A percentile compares a stretch with the other conserved stretches of the same genome.
phyloP scores from a whole-genome alignment of 2,329 filamentous ascomycete genomes.

The Aspergillus fructus region DNA sequence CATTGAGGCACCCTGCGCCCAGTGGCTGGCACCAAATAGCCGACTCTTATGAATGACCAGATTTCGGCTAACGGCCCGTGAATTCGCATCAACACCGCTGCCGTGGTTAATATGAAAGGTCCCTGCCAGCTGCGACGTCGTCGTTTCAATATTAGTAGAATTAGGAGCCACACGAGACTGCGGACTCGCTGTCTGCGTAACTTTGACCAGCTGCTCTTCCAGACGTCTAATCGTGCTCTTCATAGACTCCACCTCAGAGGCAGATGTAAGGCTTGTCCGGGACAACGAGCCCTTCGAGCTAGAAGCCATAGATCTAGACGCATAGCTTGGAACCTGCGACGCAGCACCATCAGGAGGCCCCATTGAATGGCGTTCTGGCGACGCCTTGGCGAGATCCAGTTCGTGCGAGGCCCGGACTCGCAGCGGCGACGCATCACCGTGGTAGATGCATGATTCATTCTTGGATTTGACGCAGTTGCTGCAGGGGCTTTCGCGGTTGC shows the following conservation, averaged over 20 bases:
- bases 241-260: slow-evolving; percentile 39
- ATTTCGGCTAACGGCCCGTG: slow-evolving; percentile 39
- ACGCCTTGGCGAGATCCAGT: background rate
- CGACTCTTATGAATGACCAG: slow-evolving; percentile 53
- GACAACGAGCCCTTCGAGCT: slow-evolving; percentile 22
- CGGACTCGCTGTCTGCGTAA: slow-evolving; percentile 16
- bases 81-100: slow-evolving; percentile 29
- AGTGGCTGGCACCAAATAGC: slow-evolving; percentile 57
- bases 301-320: slow-evolving; percentile 10
- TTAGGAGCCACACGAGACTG: slow-evolving; percentile 19
- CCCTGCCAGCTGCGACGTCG: slow-evolving; percentile 41
- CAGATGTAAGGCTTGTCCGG: slow-evolving; percentile 21
- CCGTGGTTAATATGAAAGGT: slow-evolving; percentile 48
- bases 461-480: slow-evolving; percentile 54
- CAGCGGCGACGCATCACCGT: slow-evolving; percentile 7
- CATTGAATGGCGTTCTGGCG: background rate
- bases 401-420: slow-evolving; percentile 1
- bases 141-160: slow-evolving; percentile 39
- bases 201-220: slow-evolving; percentile 43
- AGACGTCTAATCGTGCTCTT: slow-evolving; percentile 44
- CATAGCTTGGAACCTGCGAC: slow-evolving; percentile 9
- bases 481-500: slow-evolving; percentile 60
- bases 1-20: slow-evolving; percentile 51
- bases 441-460: slow-evolving; percentile 25
- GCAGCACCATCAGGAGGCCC: background rate